phyloP scores from a whole-genome alignment of 116 monocot genomes.

The Phalaenopsis hybrid region DNA sequence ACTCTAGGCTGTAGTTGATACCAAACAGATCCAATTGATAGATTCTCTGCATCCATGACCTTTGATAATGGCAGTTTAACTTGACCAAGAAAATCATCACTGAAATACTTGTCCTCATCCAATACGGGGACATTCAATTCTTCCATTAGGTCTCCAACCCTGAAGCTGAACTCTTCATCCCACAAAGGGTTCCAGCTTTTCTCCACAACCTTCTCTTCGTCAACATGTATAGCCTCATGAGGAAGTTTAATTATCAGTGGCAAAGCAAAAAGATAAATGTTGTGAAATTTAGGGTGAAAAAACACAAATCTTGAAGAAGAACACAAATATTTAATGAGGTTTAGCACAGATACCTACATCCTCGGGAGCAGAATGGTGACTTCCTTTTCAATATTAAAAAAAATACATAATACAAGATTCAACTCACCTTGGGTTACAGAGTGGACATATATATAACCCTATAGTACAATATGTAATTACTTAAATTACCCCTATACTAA shows the following conservation, averaged over 20 bases:
- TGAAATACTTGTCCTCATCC: constrained; percentile 80
- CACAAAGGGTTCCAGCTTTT: constrained; percentile 63
- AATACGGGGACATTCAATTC: constrained; percentile 51
- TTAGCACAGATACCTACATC: too few species aligned
- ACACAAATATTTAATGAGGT: too few species aligned
- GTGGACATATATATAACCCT: too few species aligned
- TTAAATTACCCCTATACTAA: too few species aligned
- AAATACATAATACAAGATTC: too few species aligned
- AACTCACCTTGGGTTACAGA: too few species aligned
- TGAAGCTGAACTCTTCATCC: constrained; percentile 79
- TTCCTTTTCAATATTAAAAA: too few species aligned
- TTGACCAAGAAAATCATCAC: constrained; percentile 67
- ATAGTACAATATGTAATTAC: too few species aligned
- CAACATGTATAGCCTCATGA: constrained; percentile 56
- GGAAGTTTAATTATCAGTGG: not conserved
- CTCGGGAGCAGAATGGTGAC: too few species aligned
- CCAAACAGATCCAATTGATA: constrained; percentile 54
- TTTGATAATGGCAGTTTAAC: constrained; percentile 43
- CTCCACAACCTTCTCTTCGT: constrained; percentile 66
- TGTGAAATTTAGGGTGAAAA: too few species aligned
- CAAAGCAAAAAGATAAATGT: not conserved
- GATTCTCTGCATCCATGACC: constrained; percentile 54
- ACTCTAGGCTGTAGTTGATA: constrained; percentile 57
- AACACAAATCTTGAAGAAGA: too few species aligned
- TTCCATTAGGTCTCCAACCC: constrained; percentile 57